These are phyloP conservation scores for Euphorbia lathyris DNA, from an alignment of 345 rosid genomes.

Conservation along the genomic window DNA sequence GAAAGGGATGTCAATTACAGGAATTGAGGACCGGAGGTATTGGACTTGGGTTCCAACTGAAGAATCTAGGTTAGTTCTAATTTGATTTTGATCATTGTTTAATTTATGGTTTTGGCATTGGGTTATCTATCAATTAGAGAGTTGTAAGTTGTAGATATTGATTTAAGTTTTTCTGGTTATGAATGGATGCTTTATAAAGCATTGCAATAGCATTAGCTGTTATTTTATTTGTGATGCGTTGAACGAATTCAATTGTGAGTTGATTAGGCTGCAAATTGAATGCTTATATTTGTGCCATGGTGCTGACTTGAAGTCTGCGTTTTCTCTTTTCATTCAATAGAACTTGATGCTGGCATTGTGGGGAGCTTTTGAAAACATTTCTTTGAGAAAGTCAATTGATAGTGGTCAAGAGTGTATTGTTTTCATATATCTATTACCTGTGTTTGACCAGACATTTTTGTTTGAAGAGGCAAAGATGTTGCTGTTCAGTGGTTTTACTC, in stretches of 20 bases:
- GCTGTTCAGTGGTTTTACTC: not conserved
- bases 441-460: not conserved
- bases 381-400: not conserved
- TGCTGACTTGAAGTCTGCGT: not conserved
- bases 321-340: not conserved
- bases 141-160: not conserved
- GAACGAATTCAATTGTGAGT: not conserved
- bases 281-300: not conserved
- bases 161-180: not conserved
- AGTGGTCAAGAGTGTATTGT: not conserved
- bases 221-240: not conserved
- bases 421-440: not conserved
- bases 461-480: not conserved
- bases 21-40: slow-evolving; percentile 90
- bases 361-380: not conserved
- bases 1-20: slow-evolving; percentile 85
- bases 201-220: not conserved
- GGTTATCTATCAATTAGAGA: slow-evolving; percentile 4
- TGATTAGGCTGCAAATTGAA: not conserved
- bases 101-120: slow-evolving; percentile 6
- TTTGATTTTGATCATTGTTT: slow-evolving; percentile 1
- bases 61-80: slow-evolving; percentile 73
- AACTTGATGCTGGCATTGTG: not conserved
- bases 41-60: slow-evolving; percentile 94
- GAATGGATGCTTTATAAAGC: slow-evolving; percentile 5